Base-by-base conservation (phyloP, 305 asterid genomes). In the Euphrasia arctica region DNA sequence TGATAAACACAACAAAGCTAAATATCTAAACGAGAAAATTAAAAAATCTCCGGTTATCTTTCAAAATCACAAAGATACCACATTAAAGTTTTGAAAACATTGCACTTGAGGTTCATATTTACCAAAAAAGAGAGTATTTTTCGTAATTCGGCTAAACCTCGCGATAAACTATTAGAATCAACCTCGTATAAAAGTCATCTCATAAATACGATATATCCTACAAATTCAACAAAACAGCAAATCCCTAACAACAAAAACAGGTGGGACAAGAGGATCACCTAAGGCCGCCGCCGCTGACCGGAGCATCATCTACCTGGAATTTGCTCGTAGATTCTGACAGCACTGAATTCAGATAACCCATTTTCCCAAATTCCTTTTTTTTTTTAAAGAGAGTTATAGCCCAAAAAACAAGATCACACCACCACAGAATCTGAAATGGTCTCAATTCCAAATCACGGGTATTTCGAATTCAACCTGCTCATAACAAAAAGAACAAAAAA, bases 261-360 rank as follows among this genome's bases (percentile, higher is more conserved):
- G 12, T 39, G 45, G 45, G 45, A 39, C 45, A 39, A 39, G 47
- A 60, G n/a, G 73, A 76, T 63, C 71, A 87, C 95, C 97, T 87
- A 60, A 83, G 82, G 59, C 95, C 97, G 9, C 95, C 94, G 48
- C 97, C 95, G 75, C 87, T 89, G 56, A 81, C 97, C 12, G 91
- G 93, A 5, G 83, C 85, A 65, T 83, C 86, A 57, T 80, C 86
- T 36, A 65, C 82, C 51, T 66, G 83, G 51, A 71, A 72, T 67
- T 81, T 84, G 77, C 81, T 78, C 8, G 88, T 67, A 28, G 85
- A 73, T 22, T 83, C 81, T 0, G 87, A 76, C 71, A 85, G 72
- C 32, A 82, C 91, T 9, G 88, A 85, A 81, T 87, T 83, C 63
- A 90, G 72, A 73, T 83, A 83, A 62, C 90, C 94, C 97, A 90